Evolutionary conservation across 768 basidiomycete species (phyloP).

Genomic region (Boletus reticuloceps): DNA sequence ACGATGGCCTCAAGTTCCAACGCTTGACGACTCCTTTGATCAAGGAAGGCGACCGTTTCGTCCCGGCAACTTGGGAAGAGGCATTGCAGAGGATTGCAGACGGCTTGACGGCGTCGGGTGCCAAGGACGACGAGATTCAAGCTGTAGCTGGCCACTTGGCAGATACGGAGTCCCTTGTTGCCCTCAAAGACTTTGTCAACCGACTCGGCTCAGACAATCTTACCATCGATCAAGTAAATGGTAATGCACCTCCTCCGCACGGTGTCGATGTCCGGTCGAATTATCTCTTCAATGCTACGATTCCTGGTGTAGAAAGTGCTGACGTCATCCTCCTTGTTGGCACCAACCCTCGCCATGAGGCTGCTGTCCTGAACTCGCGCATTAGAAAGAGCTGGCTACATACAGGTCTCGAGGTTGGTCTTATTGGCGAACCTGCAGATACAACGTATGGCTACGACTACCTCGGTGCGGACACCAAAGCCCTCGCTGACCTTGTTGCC

Average conservation of each 20-base stretch:
- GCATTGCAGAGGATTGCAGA: slow-evolving; percentile 74
- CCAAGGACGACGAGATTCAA: slow-evolving; percentile 89
- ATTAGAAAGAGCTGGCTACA: slow-evolving; percentile 95
- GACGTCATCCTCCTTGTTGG: slow-evolving; percentile 93
- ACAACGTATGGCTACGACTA: slow-evolving; percentile 93
- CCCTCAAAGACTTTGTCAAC: slow-evolving; percentile 91
- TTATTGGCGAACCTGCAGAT: slow-evolving; percentile 89
- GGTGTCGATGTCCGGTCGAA: slow-evolving; percentile 92
- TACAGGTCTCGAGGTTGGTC: slow-evolving; percentile 78
- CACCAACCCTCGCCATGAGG: slow-evolving; percentile 96
- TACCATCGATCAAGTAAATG: slow-evolving; percentile 69
- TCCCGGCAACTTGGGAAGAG: slow-evolving; percentile 87
- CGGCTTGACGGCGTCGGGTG: slow-evolving; percentile 79
- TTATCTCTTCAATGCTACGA: slow-evolving; percentile 94
- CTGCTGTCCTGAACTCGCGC: slow-evolving; percentile 94
- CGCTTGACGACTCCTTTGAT: slow-evolving; percentile 90
- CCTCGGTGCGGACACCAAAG: slow-evolving; percentile 73
- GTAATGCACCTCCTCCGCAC: slow-evolving; percentile 65
- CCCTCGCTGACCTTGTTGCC: slow-evolving; percentile 71
- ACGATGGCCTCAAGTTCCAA: slow-evolving; percentile 95
- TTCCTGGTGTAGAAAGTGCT: slow-evolving; percentile 86
- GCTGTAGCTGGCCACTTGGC: slow-evolving; percentile 91
- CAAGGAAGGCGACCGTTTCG: slow-evolving; percentile 90
- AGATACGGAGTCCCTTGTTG: slow-evolving; percentile 91
- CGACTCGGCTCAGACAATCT: slow-evolving; percentile 94